Base-by-base conservation (phyloP, 495 filamentous ascomycete genomes). In the Hypomontagnella submonticulosa region DNA sequence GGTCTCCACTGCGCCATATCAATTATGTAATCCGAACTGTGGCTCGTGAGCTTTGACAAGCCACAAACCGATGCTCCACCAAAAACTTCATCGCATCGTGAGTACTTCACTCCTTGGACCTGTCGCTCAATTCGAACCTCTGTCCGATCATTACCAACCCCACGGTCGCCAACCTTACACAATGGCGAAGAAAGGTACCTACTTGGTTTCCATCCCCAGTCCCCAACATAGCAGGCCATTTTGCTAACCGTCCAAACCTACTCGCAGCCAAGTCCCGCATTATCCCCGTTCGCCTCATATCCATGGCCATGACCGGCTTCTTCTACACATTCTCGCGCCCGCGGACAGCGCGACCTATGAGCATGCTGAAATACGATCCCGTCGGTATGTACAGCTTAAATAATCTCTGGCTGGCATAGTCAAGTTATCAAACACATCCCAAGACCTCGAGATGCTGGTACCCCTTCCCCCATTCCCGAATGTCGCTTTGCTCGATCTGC, bases 291-390 rank as follows among this genome's bases (percentile, higher is more conserved):
- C 93, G 96, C 73, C 90, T 99, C 53, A 83, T 99, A 76, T 97
- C 92, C 54, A 99, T 98, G 96, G 96, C 96, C 62, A 88, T 96
- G 87, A 99, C 96, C 11, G 96, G 96, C 70, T 99, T 90, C 83
- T 99, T 92, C 83, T 91, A 91, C 76, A 96, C 91, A 54, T 84
- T 93, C 75, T 83, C 90, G 53, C 90, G 96, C 30, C 93, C 93
- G 12, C 89, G 96, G 49, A 81, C 83, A 19, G 83, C 93, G 57
- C 81, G 88, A 37, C 95, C 96, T 36, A 84, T 98, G 77, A 94
- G 90, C 79, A 96, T 98, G 93, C 83, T 98, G 66, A 99, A 99
- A 81, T 98, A 99, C 76, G 96, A 99, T 79, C 96, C 96, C 58
- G 91, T 99, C 70, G 91, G 96, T 90, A 91, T 78, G 92, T 81